phyloP scores from a whole-genome alignment of 352 stramenopile genomes.

The Lagenidium sp. region DNA sequence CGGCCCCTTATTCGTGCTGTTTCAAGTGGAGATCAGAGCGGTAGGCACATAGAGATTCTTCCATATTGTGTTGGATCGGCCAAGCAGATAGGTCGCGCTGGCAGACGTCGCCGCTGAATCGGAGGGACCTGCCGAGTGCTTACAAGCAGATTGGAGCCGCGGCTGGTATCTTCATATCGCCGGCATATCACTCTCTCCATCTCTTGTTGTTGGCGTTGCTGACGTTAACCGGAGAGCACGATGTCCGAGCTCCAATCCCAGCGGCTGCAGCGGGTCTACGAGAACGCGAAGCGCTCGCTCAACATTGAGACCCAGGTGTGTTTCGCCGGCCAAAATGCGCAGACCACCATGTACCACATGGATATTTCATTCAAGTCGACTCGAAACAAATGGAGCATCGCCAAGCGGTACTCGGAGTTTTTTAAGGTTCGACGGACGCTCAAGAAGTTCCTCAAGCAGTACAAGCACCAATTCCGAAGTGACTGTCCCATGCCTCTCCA shows the following conservation, averaged over 20 bases:
- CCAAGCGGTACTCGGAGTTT: constrained; percentile 84
- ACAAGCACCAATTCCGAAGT: constrained; percentile 20
- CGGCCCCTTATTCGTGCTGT: too few relatives aligned
- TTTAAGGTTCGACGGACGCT: constrained; percentile 58
- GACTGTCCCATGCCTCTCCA: constrained; percentile 23
- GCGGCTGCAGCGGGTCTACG: constrained; percentile 60
- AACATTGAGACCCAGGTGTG: constrained; percentile 77
- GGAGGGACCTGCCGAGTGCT: too few relatives aligned
- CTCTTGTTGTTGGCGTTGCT: too few relatives aligned
- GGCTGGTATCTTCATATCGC: too few relatives aligned
- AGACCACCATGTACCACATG: constrained; percentile 83
- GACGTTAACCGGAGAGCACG: not conserved
- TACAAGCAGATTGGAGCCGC: too few relatives aligned
- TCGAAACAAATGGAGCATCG: constrained; percentile 82
- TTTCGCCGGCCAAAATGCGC: constrained; percentile 26
- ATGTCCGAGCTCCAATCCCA: constrained; percentile 57
- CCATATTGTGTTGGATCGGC: too few relatives aligned
- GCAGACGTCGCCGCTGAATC: too few relatives aligned
- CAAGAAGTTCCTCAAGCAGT: constrained; percentile 56
- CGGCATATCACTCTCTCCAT: not conserved
- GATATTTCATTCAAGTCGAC: constrained; percentile 81
- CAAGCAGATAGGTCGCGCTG: too few relatives aligned
- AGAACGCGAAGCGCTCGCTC: constrained; percentile 71
- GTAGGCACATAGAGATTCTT: too few relatives aligned
- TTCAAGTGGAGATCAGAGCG: too few relatives aligned